These are phyloP conservation scores for Colletotrichum tabaci DNA, from an alignment of 2,329 filamentous ascomycete genomes.

Conservation along the genomic window DNA sequence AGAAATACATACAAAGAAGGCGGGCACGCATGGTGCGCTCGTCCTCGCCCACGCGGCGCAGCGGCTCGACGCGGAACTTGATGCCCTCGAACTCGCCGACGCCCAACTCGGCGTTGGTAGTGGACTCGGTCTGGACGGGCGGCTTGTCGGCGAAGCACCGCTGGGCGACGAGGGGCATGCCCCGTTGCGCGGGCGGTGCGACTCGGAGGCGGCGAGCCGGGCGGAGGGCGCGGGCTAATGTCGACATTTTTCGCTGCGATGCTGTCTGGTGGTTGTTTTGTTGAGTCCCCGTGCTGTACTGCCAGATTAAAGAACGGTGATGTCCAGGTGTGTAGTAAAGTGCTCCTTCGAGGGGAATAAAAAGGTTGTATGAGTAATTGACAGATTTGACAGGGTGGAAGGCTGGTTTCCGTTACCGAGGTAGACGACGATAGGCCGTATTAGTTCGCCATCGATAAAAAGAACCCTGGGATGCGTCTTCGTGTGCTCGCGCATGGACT, in stretches of 20 bases:
- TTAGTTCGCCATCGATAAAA: not conserved
- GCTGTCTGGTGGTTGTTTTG: not conserved
- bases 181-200: conserved; percentile 40
- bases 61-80: conserved; percentile 90
- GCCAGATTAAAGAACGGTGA: too few species aligned
- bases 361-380: not conserved
- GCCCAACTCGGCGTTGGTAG: conserved; percentile 70
- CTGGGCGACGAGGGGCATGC: conserved; percentile 39
- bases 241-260: conserved; percentile 26
- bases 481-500: not conserved
- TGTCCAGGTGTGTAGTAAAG: not conserved
- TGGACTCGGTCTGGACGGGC: conserved; percentile 36
- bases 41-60: conserved; percentile 88
- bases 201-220: conserved; percentile 42
- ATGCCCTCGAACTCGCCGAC: conserved; percentile 92
- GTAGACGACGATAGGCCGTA: conserved; percentile 1
- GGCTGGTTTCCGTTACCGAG: conserved; percentile 7
- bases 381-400: conserved; percentile 6
- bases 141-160: conserved; percentile 46
- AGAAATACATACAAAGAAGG: conserved; percentile 71
- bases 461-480: not conserved
- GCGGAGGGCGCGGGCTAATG: conserved; percentile 42
- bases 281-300: not conserved
- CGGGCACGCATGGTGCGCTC: conserved; percentile 88
- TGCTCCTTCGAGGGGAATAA: not conserved